Evolutionary conservation across 163 green algal genomes (phyloP).

Genomic region (Scenedesmus sp.): DNA sequence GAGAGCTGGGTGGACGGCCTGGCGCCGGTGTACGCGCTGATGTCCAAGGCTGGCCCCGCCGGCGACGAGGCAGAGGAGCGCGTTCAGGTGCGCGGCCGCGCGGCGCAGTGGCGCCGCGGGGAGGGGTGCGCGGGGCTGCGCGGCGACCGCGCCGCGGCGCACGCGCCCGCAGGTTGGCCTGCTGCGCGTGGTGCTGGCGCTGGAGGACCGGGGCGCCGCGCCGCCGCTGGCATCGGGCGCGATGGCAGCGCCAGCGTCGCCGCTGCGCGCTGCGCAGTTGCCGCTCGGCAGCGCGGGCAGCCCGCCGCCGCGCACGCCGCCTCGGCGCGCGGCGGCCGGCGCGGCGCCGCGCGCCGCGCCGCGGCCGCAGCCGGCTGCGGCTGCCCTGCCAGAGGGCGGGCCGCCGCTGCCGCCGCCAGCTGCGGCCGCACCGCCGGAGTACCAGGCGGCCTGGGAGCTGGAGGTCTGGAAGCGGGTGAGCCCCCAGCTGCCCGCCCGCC

Average conservation of each 20-base stretch:
- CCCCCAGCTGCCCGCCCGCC: background rate
- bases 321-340: background rate
- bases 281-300: constrained; percentile 42
- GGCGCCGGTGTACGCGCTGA: constrained; percentile 69
- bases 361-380: background rate
- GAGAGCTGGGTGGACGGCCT: constrained; percentile 81
- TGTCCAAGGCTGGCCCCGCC: constrained; percentile 8
- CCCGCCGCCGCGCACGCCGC: background rate
- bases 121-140: background rate
- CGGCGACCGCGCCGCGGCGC: background rate
- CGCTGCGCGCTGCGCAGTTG: background rate
- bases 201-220: constrained; percentile 65
- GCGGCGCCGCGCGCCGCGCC: background rate
- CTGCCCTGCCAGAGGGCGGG: constrained; percentile 12
- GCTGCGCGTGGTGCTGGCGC: constrained; percentile 69
- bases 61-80: background rate
- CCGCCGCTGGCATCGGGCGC: background rate
- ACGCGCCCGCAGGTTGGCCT: constrained; percentile 61
- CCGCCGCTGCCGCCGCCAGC: background rate
- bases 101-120: background rate
- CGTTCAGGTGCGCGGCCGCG: background rate
- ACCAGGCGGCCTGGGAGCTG: constrained; percentile 70
- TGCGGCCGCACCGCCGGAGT: constrained; percentile 51
- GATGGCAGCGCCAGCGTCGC: background rate
- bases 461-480: constrained; percentile 72